Evolutionary conservation across 257 asterid species (phyloP), one percentile per base, ranked within the genome.

Genomic region (Verbascum thapsus): DNA sequence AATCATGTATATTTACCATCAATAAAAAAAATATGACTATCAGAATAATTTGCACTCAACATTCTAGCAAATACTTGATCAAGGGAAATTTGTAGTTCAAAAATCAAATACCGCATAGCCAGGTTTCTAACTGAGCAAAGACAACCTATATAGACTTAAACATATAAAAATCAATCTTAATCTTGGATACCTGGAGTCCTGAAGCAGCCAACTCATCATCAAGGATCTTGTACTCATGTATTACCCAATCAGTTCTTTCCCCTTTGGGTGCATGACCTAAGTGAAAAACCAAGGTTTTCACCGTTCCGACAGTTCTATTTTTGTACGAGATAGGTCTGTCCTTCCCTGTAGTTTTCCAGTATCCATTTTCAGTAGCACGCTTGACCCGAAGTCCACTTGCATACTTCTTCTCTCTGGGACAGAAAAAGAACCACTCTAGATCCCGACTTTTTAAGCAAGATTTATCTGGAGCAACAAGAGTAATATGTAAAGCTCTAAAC

Each of bases 261-360:
- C 98, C 96, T 8, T 38, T 15, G 4, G 96, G 90, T 54, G 96
- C 81, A 77, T 61, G 80, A 15, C 98, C 98, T 66, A 39, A 48
- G 72, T 91, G 95, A 44, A 91, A 91, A 70, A 91, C 74, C 82
- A 91, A 69, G 47, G 98, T 88, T 72, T 83, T 88, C 22, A 84
- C 87, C 39, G 70, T 69, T 72, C 98, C 98, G 51, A 83, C 90
- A 49, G 32, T 61, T 48, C n/a, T 64, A 0, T 55, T 75, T 9
- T 83, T 42, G 53, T 70, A 68, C 39, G 16, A 7, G 26, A 91
- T 59, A 38, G 26, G 18, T 38, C 96, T 81, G 32, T 81, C 95
- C 63, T 72, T 91, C 48, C 98, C 98, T 0, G 98, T 91, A 54
- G 95, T 76, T 66, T 91, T 91, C 98, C 98, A 91, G 49, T 58